Base-by-base conservation (phyloP, 441 rosid genomes). In the Daphne laureola region DNA sequence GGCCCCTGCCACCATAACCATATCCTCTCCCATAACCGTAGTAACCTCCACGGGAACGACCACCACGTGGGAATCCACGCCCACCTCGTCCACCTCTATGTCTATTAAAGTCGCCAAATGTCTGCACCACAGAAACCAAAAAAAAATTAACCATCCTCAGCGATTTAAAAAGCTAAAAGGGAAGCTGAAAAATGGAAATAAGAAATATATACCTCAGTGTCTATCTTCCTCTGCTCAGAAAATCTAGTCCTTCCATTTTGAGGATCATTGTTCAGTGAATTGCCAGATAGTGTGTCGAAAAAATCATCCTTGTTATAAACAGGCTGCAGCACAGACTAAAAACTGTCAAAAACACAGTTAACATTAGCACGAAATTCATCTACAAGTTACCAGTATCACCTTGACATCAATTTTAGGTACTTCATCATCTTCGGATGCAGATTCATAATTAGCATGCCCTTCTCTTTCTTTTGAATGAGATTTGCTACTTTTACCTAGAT, bases 251-350 rank as follows among this genome's bases (percentile, higher is more conserved):
- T 89, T 70, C 84, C 77, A 56, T 62, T 81, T 54, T 76, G 96
- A 51, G 82, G 71, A 14, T 77, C 82, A 38, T 69, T 62, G 65
- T 67, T 71, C 35, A 63, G 66, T 8, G 87, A 55, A 54, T 78
- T 74, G 65, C 73, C 72, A 18, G 95, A 88, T 44, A 89, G 85
- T 17, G 84, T 68, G 75, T 89, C 96, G 65, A 89, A 89, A 55
- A 89, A 89, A 74, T 89, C 92, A 53, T 89, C 96, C 76, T 83
- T 89, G 66, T 77, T 85, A 73, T 89, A 89, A 23, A 83, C 65
- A 65, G 84, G 73, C 96, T 88, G 74, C 49, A 67, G 43, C 54
- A 64, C 2, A 49, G 38, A 31, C 6, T 31, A 31, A 31, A 31
- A 31, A 31, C 5, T 31, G 38, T 31, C 59, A 59, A 65, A 44